A percentile compares a stretch with the other conserved stretches of the same genome.
These are phyloP conservation scores for Trichoderma endophyticum DNA, from an alignment of 2,329 filamentous ascomycete genomes.

Conservation along the genomic window DNA sequence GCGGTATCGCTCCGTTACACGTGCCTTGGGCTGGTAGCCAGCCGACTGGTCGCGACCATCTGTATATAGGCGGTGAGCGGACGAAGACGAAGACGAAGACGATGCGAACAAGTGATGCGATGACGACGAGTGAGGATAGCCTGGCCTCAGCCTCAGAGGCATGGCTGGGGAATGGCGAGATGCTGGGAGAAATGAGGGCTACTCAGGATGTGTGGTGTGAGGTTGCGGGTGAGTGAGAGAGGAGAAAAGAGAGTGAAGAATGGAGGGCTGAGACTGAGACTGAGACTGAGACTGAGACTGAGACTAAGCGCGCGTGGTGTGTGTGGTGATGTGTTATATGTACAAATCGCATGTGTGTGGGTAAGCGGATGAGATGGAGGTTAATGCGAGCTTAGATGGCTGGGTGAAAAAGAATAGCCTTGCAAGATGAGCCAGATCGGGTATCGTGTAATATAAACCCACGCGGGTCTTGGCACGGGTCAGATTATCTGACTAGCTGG, in stretches of 20 bases:
- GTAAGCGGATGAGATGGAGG: constrained; percentile 6
- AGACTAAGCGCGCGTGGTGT: background rate
- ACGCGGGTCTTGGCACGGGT: background rate
- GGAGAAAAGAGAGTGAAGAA: background rate
- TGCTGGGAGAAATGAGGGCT: background rate
- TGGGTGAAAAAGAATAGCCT: constrained; percentile 9
- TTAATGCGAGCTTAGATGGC: constrained; percentile 8
- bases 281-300: background rate
- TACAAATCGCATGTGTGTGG: background rate
- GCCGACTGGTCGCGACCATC: constrained; percentile 53
- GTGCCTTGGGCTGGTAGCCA: constrained; percentile 71
- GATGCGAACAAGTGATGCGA: constrained; percentile 19
- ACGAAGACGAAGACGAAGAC: constrained; percentile 21
- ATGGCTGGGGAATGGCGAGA: constrained; percentile 23
- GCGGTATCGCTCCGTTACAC: constrained; percentile 88
- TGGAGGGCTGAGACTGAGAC: background rate
- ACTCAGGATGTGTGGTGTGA: background rate
- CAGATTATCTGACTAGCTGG: background rate
- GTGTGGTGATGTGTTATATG: background rate
- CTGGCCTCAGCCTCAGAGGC: constrained; percentile 35
- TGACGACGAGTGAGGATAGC: constrained; percentile 25
- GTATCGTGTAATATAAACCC: constrained; percentile 13
- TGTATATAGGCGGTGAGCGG: constrained; percentile 40
- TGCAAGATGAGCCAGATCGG: constrained; percentile 19
- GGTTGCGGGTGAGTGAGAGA: constrained; percentile 9